Base-by-base conservation (phyloP, 352 stramenopile species). In the Phytophthora ramorum region DNA sequence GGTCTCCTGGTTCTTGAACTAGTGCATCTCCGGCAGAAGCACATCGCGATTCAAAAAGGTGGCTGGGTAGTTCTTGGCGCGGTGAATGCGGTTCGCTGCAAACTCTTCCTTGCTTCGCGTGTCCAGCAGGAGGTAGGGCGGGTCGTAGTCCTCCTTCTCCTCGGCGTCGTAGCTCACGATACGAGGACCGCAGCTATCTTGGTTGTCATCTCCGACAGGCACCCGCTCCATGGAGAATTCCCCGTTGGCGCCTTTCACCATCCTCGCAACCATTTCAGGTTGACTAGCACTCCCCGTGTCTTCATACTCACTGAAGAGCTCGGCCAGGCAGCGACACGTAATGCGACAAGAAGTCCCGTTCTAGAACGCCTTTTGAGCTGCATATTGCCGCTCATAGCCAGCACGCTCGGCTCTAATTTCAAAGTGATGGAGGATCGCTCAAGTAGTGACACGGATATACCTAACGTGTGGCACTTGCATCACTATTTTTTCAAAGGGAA, bases 81-180 rank as follows among this genome's bases (percentile, higher is more conserved):
- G 82, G 45, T 90, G 78, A 47, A 93, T 91, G 38, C 85, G 82
- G 49, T 93, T 93, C 6, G 65, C 49, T 0, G 77, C 69, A 55
- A 90, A 93, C 47, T 93, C 85, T 38, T 93, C 83, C 37, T 87
- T 88, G 2, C 76, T 57, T 4, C 85, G 75, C 13, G 82, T 92
- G 61, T 93, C 83, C 26, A 93, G 69, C 17, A 93, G 82, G 22
- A 93, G 48, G 43, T 93, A 93, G 14, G 85, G 85, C 19, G 78
- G 76, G 22, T 93, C 85, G 54, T 92, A 92, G 37, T 92, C 81
- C 32, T 93, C 85, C 13, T 82, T 78, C 58, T 93, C 83, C 17
- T 92, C 81, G 13, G 85, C 83, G 12, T 91, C 83, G 60, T 92
- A 93, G 63, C 81, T 92, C 26, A 93, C 83, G 38, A 93, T 81